These are phyloP conservation scores for Lactarius psammicola DNA, from an alignment of 768 basidiomycete species.

Conservation along the genomic window DNA sequence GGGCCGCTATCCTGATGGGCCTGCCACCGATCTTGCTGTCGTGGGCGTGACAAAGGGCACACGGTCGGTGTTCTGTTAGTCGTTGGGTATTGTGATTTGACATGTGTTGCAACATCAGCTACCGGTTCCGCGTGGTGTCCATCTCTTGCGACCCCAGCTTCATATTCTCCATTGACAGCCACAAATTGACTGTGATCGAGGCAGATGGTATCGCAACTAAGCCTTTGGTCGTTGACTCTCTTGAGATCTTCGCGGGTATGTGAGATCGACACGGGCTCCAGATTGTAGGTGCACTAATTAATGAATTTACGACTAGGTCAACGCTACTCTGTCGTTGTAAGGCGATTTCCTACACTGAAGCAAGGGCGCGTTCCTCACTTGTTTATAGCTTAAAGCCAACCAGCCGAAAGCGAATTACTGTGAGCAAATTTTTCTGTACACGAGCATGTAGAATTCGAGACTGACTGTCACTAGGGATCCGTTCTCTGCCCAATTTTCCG, in stretches of 20 bases:
- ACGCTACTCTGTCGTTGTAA: constrained; percentile 34
- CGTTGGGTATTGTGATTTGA: not conserved
- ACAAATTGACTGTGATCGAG: constrained; percentile 44
- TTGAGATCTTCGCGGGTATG: constrained; percentile 44
- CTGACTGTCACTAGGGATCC: constrained; percentile 22
- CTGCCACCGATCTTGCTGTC: constrained; percentile 21
- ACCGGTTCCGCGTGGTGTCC: constrained; percentile 29
- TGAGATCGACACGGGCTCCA: constrained; percentile 1
- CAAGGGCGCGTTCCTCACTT: not conserved
- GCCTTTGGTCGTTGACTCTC: constrained; percentile 40
- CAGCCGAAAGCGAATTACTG: constrained; percentile 46
- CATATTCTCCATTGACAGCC: constrained; percentile 41
- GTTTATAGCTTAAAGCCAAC: constrained; percentile 39
- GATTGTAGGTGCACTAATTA: not conserved
- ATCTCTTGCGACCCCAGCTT: constrained; percentile 38
- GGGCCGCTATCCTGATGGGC: constrained; percentile 40
- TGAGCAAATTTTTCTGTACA: constrained; percentile 27
- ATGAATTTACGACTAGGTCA: constrained; percentile 15
- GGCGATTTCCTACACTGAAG: not conserved
- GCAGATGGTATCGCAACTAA: constrained; percentile 38
- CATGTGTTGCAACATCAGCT: not conserved
- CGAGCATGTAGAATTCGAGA: not conserved
- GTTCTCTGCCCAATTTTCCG: constrained; percentile 32
- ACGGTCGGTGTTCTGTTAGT: constrained; percentile 15
- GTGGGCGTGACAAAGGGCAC: constrained; percentile 13